Evolutionary conservation across 202 grass and related monocot genomes (phyloP), one percentile per base, ranked within the genome.

Genomic region (Musa balbisiana): DNA sequence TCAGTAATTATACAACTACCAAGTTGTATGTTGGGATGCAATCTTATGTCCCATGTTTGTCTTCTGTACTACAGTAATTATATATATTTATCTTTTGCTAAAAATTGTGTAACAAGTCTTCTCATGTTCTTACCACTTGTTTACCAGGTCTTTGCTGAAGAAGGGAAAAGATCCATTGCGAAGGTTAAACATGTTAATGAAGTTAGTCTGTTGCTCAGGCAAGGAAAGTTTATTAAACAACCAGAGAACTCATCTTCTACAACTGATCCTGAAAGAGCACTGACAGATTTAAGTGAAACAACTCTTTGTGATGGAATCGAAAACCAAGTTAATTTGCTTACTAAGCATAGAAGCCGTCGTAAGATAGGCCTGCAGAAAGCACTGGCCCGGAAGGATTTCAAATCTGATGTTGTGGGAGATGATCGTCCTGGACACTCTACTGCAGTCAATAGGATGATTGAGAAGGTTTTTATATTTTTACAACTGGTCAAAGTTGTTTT

Each of bases 281-380:
- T 33, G 33, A 66, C 83, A 84, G 83, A 91, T 87, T 58, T 71
- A 11, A 72, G 67, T 64, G 84, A 87, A 71, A 84, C 75, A 72
- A 59, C 74, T 68, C 58, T 54, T 80, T 78, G 84, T 75, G 83
- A 53, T 69, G 76, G 71, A 79, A 75, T 67, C 49, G 82, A 69
- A 78, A 73, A 71, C 12, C 88, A 82, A 73, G 73, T 27, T 79
- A 81, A 88, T 64, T 87, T 86, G 71, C 64, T 80, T 54, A 83
- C 76, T 12, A 89, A 88, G 77, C 82, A 78, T 67, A 95, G 55
- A 86, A 92, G 82, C 63, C 82, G 82, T 19, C 89, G 82, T 54
- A 99, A 99, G 68, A 50, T 86, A 74, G 80, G 87, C 75, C 89
- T 99, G 81, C 71, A 82, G 52, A 93, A 94, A 82, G 85, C 89